Base-by-base conservation (phyloP, 1,139 yeast species). In the Hyphopichia pseudoburtonii region DNA sequence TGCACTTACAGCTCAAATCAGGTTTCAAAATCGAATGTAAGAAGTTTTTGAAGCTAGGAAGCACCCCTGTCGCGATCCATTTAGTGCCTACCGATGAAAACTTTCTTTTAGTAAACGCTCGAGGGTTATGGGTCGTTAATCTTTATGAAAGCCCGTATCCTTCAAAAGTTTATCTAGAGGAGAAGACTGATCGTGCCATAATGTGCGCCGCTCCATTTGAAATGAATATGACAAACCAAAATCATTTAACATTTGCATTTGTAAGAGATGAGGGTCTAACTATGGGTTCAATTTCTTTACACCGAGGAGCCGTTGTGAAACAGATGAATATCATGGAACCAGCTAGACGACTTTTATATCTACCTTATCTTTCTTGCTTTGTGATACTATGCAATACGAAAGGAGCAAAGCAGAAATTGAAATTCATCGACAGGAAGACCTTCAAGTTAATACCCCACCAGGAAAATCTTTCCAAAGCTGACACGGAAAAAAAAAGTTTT, bases 261-360 rank as follows among this genome's bases (percentile, higher is more conserved):
- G 52, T 75, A 2, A 56, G 81, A 40, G 79, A 73, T 34, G 80
- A 77, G 44, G 83, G 82, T 0, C 54, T 80, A 15, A 61, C 68
- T 22, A 41, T 70, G 2, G 57, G 71, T 0, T 51, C 57, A 2
- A 41, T 76, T 1, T 56, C 43, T 28, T 49, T 62, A 0, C 65
- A 45, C 38, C 58, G 35, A 42, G 52, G 36, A 36, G 64, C 63
- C n/a, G 46, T 51, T 9, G 44, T 64, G 3, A 57, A 56, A 35
- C 74, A 64, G 42, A 42, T 72, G 0, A 57, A 56, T 15, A 47
- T 74, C 2, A 64, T 66, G 0, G 70, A 64, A 17, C 48, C 66
- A 3, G 73, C 78, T 0, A 66, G 64, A 35, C 62, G 60, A 38
- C 31, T 72, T 31, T 41, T 56, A 5, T 70, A 61, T 40, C 35